Conservation (phyloP, 148 eudicot species). For the Polygonum aviculare region DNA sequence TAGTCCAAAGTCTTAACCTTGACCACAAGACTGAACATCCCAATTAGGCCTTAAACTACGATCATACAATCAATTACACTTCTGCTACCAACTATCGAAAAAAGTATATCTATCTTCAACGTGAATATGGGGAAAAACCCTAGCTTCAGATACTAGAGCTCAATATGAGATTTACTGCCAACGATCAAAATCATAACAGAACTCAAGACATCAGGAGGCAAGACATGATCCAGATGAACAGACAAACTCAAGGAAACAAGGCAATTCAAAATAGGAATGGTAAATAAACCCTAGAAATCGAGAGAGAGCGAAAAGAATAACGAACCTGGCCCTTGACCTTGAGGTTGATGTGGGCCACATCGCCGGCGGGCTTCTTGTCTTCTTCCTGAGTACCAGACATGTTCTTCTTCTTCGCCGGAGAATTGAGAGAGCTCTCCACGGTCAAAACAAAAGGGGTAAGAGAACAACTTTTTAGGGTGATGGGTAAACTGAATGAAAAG, state of each 20-base stretch:
- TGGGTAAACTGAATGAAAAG: neutral
- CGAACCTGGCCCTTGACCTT: constrained; percentile 51
- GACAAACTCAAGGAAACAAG: neutral
- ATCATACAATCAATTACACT: neutral
- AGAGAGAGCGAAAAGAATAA: neutral
- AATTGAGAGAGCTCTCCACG: neutral
- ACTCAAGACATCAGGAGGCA: neutral
- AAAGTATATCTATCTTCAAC: neutral
- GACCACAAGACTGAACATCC: too few relatives aligned
- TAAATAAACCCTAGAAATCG: neutral
- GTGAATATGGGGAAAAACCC: neutral
- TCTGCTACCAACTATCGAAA: neutral
- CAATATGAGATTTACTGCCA: neutral
- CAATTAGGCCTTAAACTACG: too few relatives aligned
- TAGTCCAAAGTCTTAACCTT: neutral
- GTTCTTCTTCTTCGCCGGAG: neutral
- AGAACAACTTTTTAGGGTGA: neutral
- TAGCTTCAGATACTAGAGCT: neutral
- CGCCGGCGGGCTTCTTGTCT: constrained; percentile 45
- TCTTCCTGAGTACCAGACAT: constrained; percentile 22
- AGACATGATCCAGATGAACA: neutral
- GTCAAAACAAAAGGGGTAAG: neutral
- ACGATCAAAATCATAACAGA: neutral
- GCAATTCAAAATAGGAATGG: neutral
- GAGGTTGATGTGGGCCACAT: constrained; percentile 34